Percentiles rank a stretch among this genome's conserved stretches.
Evolutionary conservation across 2,329 filamentous ascomycete species (phyloP).

Genomic region (Chrysosporium queenslandicum): DNA sequence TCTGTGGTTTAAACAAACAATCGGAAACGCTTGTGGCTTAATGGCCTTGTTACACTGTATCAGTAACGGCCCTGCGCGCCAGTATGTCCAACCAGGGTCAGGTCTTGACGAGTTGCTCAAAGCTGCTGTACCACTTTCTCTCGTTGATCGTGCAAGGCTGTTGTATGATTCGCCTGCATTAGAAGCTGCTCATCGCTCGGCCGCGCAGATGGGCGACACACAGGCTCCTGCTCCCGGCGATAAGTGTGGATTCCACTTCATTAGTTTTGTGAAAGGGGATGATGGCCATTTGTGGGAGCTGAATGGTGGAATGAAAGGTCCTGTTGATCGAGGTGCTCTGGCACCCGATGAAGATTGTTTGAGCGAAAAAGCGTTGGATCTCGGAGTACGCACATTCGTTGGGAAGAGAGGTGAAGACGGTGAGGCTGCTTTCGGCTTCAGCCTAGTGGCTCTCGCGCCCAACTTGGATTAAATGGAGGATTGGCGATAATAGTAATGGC

Average conservation of each 20-base stretch:
- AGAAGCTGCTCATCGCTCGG: constrained; percentile 19
- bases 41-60: constrained; percentile 48
- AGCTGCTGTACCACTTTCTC: constrained; percentile 36
- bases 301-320: constrained; percentile 26
- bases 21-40: constrained; percentile 49
- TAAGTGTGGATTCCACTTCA: constrained; percentile 22
- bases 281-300: constrained; percentile 30
- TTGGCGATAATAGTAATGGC: not conserved
- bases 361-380: constrained; percentile 23
- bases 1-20: constrained; percentile 51
- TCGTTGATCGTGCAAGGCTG: constrained; percentile 40
- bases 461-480: constrained; percentile 10
- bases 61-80: constrained; percentile 40
- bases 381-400: constrained; percentile 21
- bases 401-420: constrained; percentile 13
- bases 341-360: constrained; percentile 26
- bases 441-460: constrained; percentile 14
- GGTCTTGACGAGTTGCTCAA: constrained; percentile 39
- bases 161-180: constrained; percentile 36
- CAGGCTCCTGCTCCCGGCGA: constrained; percentile 19
- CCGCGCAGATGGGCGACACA: constrained; percentile 21
- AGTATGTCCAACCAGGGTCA: constrained; percentile 37
- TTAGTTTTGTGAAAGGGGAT: constrained; percentile 28
- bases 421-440: constrained; percentile 14
- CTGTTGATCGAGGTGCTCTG: constrained; percentile 24